Conservation (phyloP, 257 asterid genomes). For the Salvia splendens region DNA sequence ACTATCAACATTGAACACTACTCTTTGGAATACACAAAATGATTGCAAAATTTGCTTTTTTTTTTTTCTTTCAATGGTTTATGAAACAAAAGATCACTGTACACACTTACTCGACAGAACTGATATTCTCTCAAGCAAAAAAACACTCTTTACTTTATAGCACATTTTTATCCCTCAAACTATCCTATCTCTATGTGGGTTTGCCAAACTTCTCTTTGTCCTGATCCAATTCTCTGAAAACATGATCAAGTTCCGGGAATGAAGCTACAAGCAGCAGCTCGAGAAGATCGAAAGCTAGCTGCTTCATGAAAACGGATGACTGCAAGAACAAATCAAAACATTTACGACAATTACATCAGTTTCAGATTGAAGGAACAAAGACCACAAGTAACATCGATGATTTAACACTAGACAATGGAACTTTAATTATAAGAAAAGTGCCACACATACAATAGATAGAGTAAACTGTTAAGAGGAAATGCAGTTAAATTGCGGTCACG, state of each 20-base stretch:
- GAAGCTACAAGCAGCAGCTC: slow-evolving; percentile 76
- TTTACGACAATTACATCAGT: not conserved
- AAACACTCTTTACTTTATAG: not conserved
- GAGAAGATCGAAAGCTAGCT: slow-evolving; percentile 70
- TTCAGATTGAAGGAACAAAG: too few relatives aligned
- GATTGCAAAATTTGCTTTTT: not conserved
- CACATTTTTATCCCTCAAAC: not conserved
- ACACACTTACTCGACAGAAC: slow-evolving; percentile 23
- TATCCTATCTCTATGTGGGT: slow-evolving; percentile 35
- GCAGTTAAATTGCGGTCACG: too few relatives aligned
- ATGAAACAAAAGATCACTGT: slow-evolving; percentile 31
- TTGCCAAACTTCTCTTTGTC: slow-evolving; percentile 73
- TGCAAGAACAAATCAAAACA: slow-evolving; percentile 34
- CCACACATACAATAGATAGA: too few relatives aligned
- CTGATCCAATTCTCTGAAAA: slow-evolving; percentile 62
- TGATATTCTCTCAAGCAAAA: slow-evolving; percentile 13
- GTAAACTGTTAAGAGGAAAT: too few relatives aligned
- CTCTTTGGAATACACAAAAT: slow-evolving; percentile 2
- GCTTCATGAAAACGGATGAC: slow-evolving; percentile 87
- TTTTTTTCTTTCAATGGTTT: not conserved
- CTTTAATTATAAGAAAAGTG: too few relatives aligned
- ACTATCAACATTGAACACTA: not conserved
- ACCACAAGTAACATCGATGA: too few relatives aligned
- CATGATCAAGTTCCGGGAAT: slow-evolving; percentile 79
- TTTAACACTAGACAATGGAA: too few relatives aligned